Base-by-base conservation (phyloP, 176 grass and related monocot genomes). In the Aegilops longissima region DNA sequence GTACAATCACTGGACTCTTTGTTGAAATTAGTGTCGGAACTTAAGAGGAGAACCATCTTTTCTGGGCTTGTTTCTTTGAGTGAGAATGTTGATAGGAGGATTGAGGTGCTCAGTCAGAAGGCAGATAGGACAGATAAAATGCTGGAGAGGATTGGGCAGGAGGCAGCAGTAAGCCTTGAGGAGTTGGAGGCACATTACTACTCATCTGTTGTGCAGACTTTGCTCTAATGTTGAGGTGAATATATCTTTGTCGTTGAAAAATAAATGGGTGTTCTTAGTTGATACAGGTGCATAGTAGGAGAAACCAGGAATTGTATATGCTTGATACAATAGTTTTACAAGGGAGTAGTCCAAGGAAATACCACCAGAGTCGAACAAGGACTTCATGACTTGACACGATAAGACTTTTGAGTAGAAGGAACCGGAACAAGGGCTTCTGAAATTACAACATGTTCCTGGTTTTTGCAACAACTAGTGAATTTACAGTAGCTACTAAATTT, bases 161-260 rank as follows among this genome's bases (percentile, higher is more conserved):
- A 96, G 80, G 97, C 92, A 21, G 92, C 88, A 13, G 76, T 82
- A 5, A 90, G 81, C 82, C 90, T 98, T 66, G 93, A 94, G 87
- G 93, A 98, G 87, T 82, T 96, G 49, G 96, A 96, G 88, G 86
- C 89, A 61, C 96, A 98, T 79, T 98, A 94, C 82, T 96, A 94
- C 77, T 94, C 88, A 0, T 96, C 96, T 13, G 88, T 86, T 70
- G 75, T 86, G 75, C 75, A 88, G 66, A 84, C 84, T 16, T 68
- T 31, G 21, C 73, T 70, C 11, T 69, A 61, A 8, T 66, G 85
- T 34, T 92, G 85, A 94, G 82, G 72, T 76, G 33, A 76, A 35
- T 38, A 45, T 21, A 61, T 36, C 42, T 45, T 80, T 35, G 3
- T 11, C 51, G 5, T 21, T 31, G 23, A 25, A 42, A 79, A 30